Conservation (phyloP, 371 early-diverging fungal genomes). For the Rhizopus delemar region DNA sequence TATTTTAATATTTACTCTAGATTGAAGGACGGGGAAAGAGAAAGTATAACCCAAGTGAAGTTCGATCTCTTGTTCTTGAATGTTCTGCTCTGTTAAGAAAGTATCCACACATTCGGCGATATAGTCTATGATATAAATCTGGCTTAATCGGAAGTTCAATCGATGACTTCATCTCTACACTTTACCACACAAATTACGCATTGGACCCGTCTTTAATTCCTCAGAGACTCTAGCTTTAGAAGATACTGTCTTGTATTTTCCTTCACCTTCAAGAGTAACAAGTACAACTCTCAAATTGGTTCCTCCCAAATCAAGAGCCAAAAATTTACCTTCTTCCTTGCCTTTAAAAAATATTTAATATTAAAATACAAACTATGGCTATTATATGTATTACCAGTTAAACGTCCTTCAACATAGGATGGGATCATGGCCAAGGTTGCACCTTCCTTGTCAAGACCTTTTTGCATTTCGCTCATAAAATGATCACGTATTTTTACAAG, state of each 20-base stretch:
- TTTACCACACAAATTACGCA: constrained; percentile 51
- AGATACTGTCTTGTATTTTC: constrained; percentile 66
- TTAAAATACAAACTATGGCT: neutral
- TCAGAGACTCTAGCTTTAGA: constrained; percentile 83
- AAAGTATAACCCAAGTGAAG: constrained; percentile 93
- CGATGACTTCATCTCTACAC: constrained; percentile 14
- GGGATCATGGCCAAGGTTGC: constrained; percentile 80
- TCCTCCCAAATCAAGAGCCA: constrained; percentile 95
- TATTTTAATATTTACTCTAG: constrained; percentile 37
- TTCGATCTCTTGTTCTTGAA: constrained; percentile 32
- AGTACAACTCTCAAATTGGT: constrained; percentile 91
- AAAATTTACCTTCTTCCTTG: constrained; percentile 78
- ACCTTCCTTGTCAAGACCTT: constrained; percentile 67
- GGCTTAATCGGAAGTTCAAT: constrained; percentile 21
- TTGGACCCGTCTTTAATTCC: constrained; percentile 68
- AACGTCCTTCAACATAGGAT: constrained; percentile 65
- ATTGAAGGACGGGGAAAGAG: constrained; percentile 90
- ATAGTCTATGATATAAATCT: constrained; percentile 41
- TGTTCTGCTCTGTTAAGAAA: constrained; percentile 69
- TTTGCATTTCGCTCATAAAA: constrained; percentile 72
- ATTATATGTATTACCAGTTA: constrained; percentile 35
- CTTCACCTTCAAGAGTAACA: constrained; percentile 79
- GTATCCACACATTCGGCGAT: constrained; percentile 85
- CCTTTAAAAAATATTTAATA: constrained; percentile 5
- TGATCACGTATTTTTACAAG: constrained; percentile 67